Evolutionary conservation across 2,329 filamentous ascomycete genomes (phyloP), one percentile per base, ranked within the genome.

Genomic region (Chalara sp.): DNA sequence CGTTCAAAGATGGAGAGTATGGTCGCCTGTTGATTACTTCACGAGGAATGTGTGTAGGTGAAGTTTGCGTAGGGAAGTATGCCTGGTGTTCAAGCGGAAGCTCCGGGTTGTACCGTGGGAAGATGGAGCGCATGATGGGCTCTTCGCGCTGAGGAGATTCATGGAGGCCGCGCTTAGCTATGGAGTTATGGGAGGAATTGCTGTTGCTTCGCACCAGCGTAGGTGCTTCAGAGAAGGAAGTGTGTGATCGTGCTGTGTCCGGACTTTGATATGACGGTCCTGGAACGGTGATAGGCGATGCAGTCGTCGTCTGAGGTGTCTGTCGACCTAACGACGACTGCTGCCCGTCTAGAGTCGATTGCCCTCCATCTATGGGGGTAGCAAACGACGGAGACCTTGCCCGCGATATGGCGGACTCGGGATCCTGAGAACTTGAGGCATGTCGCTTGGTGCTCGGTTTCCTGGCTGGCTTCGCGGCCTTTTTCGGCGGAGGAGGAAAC

Each of bases 61-160:
- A 81, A 49, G 76, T 69, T 63, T 85, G 80, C 0, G 80, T 83
- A 2, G 86, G 85, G 46, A 78, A 85, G 68, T 91, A 90, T 44
- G 79, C 69, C 62, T 91, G 87, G 51, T 81, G 79, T 50, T 81
- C 74, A 3, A 89, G 75, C 5, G 85, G 74, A 29, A 88, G 64
- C 1, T 76, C 76, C 3, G 81, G 83, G 61, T 91, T 83, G 63
- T 89, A 90, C 32, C 78, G 76, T 6, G 87, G 87, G 60, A 91
- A 91, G 60, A 91, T 89, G 29, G 86, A 90, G 32, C 79, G 77
- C 59, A 87, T 75, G 0, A 76, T 70, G 5, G 69, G 67, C 53
- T 68, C 69, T 53, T 69, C 70, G 42, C 57, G 57, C 33, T 50
- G 54, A 21, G 56, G 54, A 13, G 43, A 64, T 55, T 28, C 61